Evolutionary conservation across 2,329 filamentous ascomycete species (phyloP), one percentile per base, ranked within the genome.

Genomic region (Monilinia fructigena): DNA sequence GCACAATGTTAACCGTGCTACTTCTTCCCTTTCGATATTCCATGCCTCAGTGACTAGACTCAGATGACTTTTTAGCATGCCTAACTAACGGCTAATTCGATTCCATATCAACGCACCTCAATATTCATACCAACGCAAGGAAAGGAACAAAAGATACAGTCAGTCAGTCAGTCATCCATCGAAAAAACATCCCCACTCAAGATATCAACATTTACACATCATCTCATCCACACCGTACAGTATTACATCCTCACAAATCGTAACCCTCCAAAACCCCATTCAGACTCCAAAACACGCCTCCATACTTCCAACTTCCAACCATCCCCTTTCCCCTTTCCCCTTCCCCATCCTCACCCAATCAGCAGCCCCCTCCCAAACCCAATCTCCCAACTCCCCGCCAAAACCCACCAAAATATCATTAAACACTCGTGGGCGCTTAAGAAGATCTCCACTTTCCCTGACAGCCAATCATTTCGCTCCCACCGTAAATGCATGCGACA

Each of bases 401-500:
- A 59, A 31, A 47, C 18, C 55, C 55, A 65, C 31, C 31, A 5
- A 35, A 35, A 35, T 6, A 35, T 35, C 31, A 35, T 35, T 35
- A 35, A 5, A 35, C 31, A 35, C 31, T 35, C 53, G 53, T 65
- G 42, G 40, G 63, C 63, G 63, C 63, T 65, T 65, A 65, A 26
- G 38, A 35, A 40, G 20, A 58, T 12, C 20, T 40, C 18, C 20
- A n/a, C 47, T 23, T 52, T n/a, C 2, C 28, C 11, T n/a, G 8
- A 3, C 2, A 38, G 35, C 63, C 63, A 65, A 65, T 52, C 18
- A 53, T 10, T n/a, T n/a, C 11, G 18, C 53, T 28, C 14, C 14
- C 31, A 65, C 38, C 47, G 35, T 20, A 53, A 60, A 53, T 53
- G 45, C 47, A 60, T 16, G 35, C 55, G 55, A 60, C 55, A n/a